phyloP scores from a whole-genome alignment of 2,329 filamentous ascomycete species.

The Cercospora sp. region DNA sequence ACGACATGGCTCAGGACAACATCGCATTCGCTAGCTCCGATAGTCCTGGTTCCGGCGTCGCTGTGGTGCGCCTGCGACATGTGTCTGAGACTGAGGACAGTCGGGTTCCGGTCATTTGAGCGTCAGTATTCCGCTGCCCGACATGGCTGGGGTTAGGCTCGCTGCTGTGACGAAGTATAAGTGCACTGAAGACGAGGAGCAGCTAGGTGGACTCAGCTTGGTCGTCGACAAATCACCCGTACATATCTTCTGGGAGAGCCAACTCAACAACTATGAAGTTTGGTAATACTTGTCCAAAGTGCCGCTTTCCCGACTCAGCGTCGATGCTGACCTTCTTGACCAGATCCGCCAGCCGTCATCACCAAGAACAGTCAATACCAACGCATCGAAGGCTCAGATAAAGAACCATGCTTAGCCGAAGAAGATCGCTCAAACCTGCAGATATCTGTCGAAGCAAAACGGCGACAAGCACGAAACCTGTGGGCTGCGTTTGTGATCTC shows the following conservation, averaged over 20 bases:
- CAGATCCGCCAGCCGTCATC: background rate
- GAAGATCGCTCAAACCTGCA: background rate
- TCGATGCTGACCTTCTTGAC: background rate
- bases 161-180: background rate
- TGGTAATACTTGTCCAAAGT: background rate
- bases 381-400: background rate
- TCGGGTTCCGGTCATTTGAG: too few species aligned
- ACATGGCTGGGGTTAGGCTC: too few species aligned
- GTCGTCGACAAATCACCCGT: background rate
- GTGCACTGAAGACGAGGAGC: background rate
- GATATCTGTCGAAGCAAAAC: background rate
- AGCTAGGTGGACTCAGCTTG: background rate
- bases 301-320: background rate
- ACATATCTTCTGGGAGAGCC: background rate
- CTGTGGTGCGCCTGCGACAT: too few species aligned
- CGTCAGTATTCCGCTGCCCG: too few species aligned
- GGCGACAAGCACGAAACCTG: background rate
- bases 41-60: too few species aligned
- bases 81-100: too few species aligned
- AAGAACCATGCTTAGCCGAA: background rate
- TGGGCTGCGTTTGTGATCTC: background rate
- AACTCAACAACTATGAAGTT: background rate
- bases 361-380: background rate
- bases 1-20: too few species aligned
- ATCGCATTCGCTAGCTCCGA: too few species aligned